Base-by-base conservation (phyloP, 164 flowering plant species). In the Piper betle region DNA sequence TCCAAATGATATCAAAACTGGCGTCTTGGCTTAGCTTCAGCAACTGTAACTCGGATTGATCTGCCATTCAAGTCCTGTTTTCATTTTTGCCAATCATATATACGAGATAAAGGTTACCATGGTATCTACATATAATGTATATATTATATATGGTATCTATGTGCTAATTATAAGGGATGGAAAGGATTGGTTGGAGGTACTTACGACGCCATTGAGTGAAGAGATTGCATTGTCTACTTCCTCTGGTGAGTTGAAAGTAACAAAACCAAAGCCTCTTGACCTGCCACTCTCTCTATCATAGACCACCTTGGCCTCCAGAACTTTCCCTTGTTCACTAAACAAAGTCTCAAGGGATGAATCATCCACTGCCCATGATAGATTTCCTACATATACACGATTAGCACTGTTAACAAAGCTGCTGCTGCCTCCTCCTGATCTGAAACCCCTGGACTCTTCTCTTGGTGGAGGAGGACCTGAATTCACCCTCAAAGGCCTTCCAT, bases 251-350 rank as follows among this genome's bases (percentile, higher is more conserved):
- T 76, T 60, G 68, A 77, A 87, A 13, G 96, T 90, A 3, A 93
- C 97, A 73, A 93, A 93, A 2, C 98, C 98, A 71, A 89, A 93
- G 38, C 98, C 98, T 78, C 96, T 81, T 37, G 98, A 93, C 65
- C 88, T 77, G 59, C 98, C 97, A 74, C 74, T 90, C 40, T 93
- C 92, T 66, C 90, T 75, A 65, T 93, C 98, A 72, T 77, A 86
- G 19, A 93, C 84, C 2, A 93, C 96, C 73, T 59, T 80, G 52
- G 98, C 98, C 64, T 89, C 96, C 75, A 75, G 39, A 60, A 93
- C 97, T 61, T 73, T 79, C 43, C 96, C 98, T 68, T 87, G 89
- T 71, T 90, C 94, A 58, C 94, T 79, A 71, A 93, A 93, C 57
- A 76, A 55, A 55, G 64, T 72, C 72, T 85, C 92, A 52, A 93